Conservation (phyloP, 257 asterid species). For the Ballota nigra region DNA sequence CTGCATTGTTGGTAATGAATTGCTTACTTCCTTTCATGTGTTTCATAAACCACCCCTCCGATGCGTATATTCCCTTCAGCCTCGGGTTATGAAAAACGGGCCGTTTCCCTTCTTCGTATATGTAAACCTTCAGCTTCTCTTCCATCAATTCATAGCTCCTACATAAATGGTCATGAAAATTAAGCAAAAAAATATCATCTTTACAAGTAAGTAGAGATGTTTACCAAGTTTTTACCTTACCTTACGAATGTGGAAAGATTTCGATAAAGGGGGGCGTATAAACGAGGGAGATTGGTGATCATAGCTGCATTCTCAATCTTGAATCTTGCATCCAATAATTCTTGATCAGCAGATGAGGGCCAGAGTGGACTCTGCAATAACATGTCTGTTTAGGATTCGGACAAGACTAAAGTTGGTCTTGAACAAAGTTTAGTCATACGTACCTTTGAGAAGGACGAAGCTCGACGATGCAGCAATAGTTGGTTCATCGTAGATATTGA, state of each 20-base stretch:
- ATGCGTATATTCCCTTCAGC: slow-evolving; percentile 45
- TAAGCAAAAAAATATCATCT: not conserved
- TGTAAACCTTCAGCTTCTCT: slow-evolving; percentile 39
- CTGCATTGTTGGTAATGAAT: slow-evolving; percentile 30
- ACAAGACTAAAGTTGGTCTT: too few species aligned
- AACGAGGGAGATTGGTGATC: slow-evolving; percentile 20
- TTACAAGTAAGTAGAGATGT: not conserved
- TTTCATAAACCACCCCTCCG: slow-evolving; percentile 61
- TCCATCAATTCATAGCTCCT: slow-evolving; percentile 52
- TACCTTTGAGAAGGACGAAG: slow-evolving; percentile 48
- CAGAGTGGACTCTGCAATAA: slow-evolving; percentile 47
- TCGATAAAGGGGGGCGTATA: slow-evolving; percentile 61
- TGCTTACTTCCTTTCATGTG: slow-evolving; percentile 27
- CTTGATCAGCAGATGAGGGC: slow-evolving; percentile 54
- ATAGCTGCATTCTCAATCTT: slow-evolving; percentile 40
- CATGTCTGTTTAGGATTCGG: not conserved
- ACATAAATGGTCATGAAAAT: not conserved
- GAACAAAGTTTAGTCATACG: too few species aligned
- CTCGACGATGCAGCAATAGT: slow-evolving; percentile 43
- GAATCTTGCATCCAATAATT: slow-evolving; percentile 40
- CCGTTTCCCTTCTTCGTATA: slow-evolving; percentile 32
- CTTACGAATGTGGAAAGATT: slow-evolving; percentile 53
- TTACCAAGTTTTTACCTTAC: slow-evolving; percentile 41
- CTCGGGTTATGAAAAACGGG: slow-evolving; percentile 43
- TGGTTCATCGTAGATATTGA: slow-evolving; percentile 52